A percentile compares a stretch with the other conserved stretches of the same genome.
Conservation (phyloP, 2,329 filamentous ascomycete genomes). For the Colletotrichum gigasporum region DNA sequence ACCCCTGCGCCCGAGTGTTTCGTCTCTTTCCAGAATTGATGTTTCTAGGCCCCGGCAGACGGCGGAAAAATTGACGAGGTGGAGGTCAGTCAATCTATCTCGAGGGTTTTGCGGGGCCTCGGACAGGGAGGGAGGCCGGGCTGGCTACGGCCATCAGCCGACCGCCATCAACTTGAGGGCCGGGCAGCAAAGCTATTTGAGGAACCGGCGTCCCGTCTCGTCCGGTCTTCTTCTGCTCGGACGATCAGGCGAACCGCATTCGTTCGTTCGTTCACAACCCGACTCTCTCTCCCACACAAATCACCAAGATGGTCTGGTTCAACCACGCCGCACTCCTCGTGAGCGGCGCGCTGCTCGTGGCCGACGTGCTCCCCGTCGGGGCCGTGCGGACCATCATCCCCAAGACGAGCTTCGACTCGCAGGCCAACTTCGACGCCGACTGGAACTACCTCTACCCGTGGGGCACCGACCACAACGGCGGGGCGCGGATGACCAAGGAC, state of each 20-base stretch:
- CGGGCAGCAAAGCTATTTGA: constrained; percentile 4
- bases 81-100: constrained; percentile 10
- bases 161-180: constrained; percentile 5
- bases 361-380: constrained; percentile 9
- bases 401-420: constrained; percentile 15
- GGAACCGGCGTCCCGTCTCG: not conserved
- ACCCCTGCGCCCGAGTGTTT: constrained; percentile 12
- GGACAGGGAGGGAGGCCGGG: not conserved
- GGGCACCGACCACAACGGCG: constrained; percentile 67
- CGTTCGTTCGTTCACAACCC: not conserved
- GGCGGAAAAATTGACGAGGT: not conserved
- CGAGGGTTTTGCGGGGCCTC: not conserved
- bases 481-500: constrained; percentile 60
- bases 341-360: constrained; percentile 21
- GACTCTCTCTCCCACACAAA: not conserved
- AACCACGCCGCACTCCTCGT: constrained; percentile 17
- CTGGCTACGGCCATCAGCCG: not conserved
- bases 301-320: constrained; percentile 14
- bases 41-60: not conserved
- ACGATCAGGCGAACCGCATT: not conserved
- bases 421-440: constrained; percentile 47
- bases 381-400: constrained; percentile 29
- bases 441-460: constrained; percentile 63
- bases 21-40: constrained; percentile 12
- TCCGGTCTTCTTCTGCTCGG: not conserved